Evolutionary conservation across 768 basidiomycete species (phyloP).

Genomic region (Bullera alba): DNA sequence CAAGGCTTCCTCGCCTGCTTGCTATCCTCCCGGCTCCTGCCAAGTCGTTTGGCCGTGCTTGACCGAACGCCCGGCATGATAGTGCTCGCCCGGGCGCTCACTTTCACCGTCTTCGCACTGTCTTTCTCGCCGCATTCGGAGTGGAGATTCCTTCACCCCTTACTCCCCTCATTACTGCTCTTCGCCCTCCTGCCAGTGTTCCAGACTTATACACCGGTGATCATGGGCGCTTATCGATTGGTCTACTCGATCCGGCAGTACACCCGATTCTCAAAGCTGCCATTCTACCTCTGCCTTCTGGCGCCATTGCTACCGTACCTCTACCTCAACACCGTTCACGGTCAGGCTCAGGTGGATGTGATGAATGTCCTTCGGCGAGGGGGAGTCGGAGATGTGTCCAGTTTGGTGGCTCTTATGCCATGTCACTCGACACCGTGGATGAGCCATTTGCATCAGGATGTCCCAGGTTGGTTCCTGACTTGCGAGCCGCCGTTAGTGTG

Average conservation of each 20-base stretch:
- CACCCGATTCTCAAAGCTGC: constrained; percentile 18
- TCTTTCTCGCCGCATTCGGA: constrained; percentile 89
- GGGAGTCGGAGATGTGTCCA: constrained; percentile 47
- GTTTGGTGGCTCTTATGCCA: constrained; percentile 81
- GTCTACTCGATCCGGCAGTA: constrained; percentile 18
- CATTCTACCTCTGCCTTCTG: constrained; percentile 50
- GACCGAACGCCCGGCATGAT: constrained; percentile 18
- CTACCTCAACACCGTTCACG: constrained; percentile 70
- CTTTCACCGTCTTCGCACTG: constrained; percentile 63
- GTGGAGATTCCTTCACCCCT: constrained; percentile 91
- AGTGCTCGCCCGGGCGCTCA: constrained; percentile 51
- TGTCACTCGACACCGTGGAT: constrained; percentile 95
- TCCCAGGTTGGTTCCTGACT: constrained; percentile 75
- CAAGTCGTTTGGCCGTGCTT: constrained; percentile 3
- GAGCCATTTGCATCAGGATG: constrained; percentile 69
- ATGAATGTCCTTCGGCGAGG: constrained; percentile 56
- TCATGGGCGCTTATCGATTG: constrained; percentile 11
- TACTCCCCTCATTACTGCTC: constrained; percentile 75
- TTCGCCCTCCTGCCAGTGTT: constrained; percentile 68
- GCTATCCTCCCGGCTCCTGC: constrained; percentile 9
- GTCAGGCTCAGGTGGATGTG: constrained; percentile 68
- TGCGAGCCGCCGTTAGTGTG: constrained; percentile 90
- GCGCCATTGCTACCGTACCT: constrained; percentile 54
- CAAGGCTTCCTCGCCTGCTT: constrained; percentile 21
- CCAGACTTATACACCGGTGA: constrained; percentile 47